Evolutionary conservation across 306 rosid species (phyloP), one percentile per base, ranked within the genome.

Genomic region (Trifolium fragiferum): DNA sequence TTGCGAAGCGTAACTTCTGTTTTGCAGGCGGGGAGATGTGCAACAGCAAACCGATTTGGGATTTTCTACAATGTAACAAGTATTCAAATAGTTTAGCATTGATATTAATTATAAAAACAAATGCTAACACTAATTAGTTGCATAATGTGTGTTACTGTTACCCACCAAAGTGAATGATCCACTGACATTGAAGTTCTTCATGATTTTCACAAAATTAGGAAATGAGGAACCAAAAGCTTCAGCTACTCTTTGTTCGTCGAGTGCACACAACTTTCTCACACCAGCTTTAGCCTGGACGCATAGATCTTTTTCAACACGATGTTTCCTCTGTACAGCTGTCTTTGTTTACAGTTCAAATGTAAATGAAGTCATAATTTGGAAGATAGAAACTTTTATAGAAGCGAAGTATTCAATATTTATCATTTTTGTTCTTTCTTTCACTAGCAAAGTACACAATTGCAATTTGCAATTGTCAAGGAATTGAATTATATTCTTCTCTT

Each of bases 111-210:
- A 49, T 62, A 43, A 74, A 65, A 63, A 49, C 32, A 55, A 9
- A 10, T 50, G 37, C 43, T 74, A 72, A 78, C 62, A 68, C 40
- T n/a, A 53, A 19, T 70, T 76, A 74, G 46, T 53, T 73, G 30
- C 47, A 19, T 19, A 41, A 66, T 66, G 53, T 37, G 44, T 50
- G 69, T 49, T 32, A 80, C 93, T 50, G 69, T 49, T 32, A 80
- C 93, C 87, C 81, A 86, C 98, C 90, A 93, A 77, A 41, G 98
- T 93, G 87, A 85, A 87, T 74, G 97, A 93, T 74, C 98, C 97
- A 30, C 96, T 85, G 70, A 88, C 85, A 80, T 93, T 93, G 89
- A 93, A 93, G 87, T 62, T 89, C 68, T 90, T 93, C 97, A 93
- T 93, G 82, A 89, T 89, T 84, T 90, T 93, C 79, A 90, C 98